Evolutionary conservation across 768 basidiomycete genomes (phyloP), one percentile per base, ranked within the genome.

Genomic region (Podaxis sp.): DNA sequence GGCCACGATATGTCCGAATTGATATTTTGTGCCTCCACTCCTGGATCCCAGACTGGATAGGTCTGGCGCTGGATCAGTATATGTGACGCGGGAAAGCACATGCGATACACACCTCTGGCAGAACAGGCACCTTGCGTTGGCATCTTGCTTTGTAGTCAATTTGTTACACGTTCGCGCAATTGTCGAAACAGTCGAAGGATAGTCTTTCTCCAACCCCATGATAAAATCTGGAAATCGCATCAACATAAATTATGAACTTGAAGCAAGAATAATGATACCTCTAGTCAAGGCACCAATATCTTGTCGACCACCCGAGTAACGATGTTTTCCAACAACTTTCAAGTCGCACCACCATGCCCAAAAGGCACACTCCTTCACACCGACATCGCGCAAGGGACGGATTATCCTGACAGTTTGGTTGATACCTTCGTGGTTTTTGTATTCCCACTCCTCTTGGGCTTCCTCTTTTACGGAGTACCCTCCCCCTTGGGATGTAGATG

Each of bases 131-230:
- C 66, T 69, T 0, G 76, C 78, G 7, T 73, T 73, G 0, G 84
- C 75, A 2, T 74, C 77, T 58, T 82, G 75, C 70, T 89, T 93
- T 0, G 93, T 86, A 8, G 86, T 81, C 28, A 95, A 74, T 73
- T 95, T 95, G 4, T 81, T 86, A 68, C 90, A 91, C 1, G 93
- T 94, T 38, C 89, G 84, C 24, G 86, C 86, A 55, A 95, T 90
- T 0, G 93, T 87, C 7, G 91, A 93, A 11, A 94, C 93, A 0
- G 93, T 95, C 0, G 92, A 91, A 3, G 93, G 93, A 71, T 89
- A 95, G 71, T 93, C 87, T 56, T 82, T 84, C 73, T 95, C 93
- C 30, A 95, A 71, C 2, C 91, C 88, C 20, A 89, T 74, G 61
- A 95, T 90, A 67, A 94, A 95, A 71, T 88, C 93, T 93, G 60